Base-by-base conservation (phyloP, 2,329 filamentous ascomycete species). In the Phaeomoniella chlamydospora region DNA sequence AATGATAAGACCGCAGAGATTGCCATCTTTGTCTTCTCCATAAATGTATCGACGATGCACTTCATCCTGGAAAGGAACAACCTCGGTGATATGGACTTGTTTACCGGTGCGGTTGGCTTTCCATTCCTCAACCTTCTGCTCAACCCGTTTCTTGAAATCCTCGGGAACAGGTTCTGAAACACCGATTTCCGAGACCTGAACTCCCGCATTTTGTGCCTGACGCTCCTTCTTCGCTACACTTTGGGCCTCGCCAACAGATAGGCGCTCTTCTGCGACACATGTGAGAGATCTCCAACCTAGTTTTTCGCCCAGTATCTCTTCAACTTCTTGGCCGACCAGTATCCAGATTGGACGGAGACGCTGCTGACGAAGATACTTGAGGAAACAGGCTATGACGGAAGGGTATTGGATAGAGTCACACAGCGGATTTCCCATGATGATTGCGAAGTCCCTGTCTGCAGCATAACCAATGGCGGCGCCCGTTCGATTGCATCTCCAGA, bases 41-140 rank as follows among this genome's bases (percentile, higher is more conserved):
- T 79, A 76, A 45, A 84, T 78, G 61, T 87, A 88, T 35, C 80
- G 74, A 3, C 83, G 74, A 49, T 90, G 81, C 41, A 70, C 72
- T 49, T 69, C 64, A 44, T 88, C 81, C 41, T 84, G 66, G 81
- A 82, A 88, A 0, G 83, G 82, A 19, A 75, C 73, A 12, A 88
- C 77, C 51, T 87, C 79, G 5, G 82, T 87, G 36, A 88, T 63
- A 54, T 88, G 83, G n/a, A 88, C 77, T 56, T 88, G 83, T 47
- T 67, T 71, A 47, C 80, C 81, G 58, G 80, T 80, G 44, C 83
- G 75, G 48, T 65, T 68, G 36, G 67, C 64, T 50, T 84, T 72
- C 83, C 83, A 90, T 36, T 79, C 75, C 43, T 73, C 59, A 34
- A 90, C 77, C 19, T 74, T 69, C 41, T 68, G 65, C 51, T 87